These are phyloP conservation scores for Jatropha curcas DNA, from an alignment of 345 rosid species.

Conservation along the genomic window DNA sequence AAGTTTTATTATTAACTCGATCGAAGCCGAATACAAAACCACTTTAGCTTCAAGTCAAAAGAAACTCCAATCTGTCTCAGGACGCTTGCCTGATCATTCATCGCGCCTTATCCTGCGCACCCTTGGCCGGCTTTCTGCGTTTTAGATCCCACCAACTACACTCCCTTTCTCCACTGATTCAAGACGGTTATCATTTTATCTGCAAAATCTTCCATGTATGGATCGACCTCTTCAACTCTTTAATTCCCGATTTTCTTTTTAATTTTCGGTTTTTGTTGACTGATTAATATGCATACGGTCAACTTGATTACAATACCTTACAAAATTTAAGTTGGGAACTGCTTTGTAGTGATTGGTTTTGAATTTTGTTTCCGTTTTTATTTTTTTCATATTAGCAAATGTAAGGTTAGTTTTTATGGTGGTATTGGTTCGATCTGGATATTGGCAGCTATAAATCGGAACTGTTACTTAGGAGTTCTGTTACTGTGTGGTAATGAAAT, in stretches of 20 bases:
- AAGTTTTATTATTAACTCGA: neutral
- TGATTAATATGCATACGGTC: slow-evolving; percentile 4
- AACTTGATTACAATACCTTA: neutral
- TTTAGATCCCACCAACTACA: slow-evolving; percentile 10
- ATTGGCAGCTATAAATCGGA: neutral
- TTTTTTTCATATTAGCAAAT: neutral
- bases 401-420: neutral
- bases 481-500: too few species aligned
- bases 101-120: slow-evolving; percentile 37
- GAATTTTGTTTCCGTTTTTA: neutral
- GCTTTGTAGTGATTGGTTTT: neutral
- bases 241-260: neutral
- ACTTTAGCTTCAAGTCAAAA: slow-evolving; percentile 10
- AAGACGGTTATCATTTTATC: neutral
- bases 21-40: slow-evolving; percentile 7
- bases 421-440: slow-evolving; percentile 11
- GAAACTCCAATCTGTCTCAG: neutral
- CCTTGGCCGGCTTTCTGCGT: slow-evolving; percentile 8
- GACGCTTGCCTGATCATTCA: neutral
- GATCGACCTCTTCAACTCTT: neutral
- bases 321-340: too few species aligned
- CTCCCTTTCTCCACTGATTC: neutral
- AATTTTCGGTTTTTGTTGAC: neutral
- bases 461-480: neutral
- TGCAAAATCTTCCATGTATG: slow-evolving; percentile 5